These are phyloP conservation scores for Gnomoniopsis smithogilvyi DNA, from an alignment of 2,329 filamentous ascomycete genomes.

Conservation along the genomic window DNA sequence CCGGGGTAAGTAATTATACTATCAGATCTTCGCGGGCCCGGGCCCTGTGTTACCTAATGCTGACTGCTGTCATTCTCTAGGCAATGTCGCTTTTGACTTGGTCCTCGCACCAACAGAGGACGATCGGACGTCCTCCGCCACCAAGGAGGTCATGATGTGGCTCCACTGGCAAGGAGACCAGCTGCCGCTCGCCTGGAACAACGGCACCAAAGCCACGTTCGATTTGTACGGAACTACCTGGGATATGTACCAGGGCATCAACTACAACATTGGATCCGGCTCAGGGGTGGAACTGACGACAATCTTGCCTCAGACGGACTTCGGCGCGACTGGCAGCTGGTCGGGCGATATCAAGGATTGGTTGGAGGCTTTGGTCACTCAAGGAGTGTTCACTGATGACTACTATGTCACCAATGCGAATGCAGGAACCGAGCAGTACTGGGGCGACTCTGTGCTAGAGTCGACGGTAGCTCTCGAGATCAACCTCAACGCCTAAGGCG, in stretches of 20 bases:
- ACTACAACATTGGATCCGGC: conserved; percentile 9
- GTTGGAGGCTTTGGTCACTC: conserved; percentile 6
- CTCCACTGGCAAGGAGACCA: conserved; percentile 12
- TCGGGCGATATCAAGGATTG: conserved; percentile 12
- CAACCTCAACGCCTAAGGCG: background rate
- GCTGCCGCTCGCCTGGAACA: conserved; percentile 9
- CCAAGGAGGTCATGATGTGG: conserved; percentile 13
- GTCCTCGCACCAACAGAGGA: conserved; percentile 2
- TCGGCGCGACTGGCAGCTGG: conserved; percentile 6
- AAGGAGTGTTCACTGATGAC: conserved; percentile 7
- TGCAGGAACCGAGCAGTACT: conserved; percentile 12
- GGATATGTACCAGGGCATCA: conserved; percentile 13
- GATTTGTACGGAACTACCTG: conserved; percentile 8
- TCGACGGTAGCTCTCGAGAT: conserved; percentile 5
- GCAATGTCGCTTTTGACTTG: conserved; percentile 6
- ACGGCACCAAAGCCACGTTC: conserved; percentile 11
- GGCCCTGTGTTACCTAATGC: background rate
- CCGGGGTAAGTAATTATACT: background rate
- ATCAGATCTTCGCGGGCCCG: no score
- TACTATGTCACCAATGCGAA: conserved; percentile 11
- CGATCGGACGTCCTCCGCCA: conserved; percentile 8
- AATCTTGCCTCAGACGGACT: background rate
- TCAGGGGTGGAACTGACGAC: conserved; percentile 8
- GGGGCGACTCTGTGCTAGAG: conserved; percentile 8
- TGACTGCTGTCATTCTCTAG: background rate